Evolutionary conservation across 352 stramenopile genomes (phyloP), one percentile per base, ranked within the genome.

Genomic region (Phytophthora rubi): DNA sequence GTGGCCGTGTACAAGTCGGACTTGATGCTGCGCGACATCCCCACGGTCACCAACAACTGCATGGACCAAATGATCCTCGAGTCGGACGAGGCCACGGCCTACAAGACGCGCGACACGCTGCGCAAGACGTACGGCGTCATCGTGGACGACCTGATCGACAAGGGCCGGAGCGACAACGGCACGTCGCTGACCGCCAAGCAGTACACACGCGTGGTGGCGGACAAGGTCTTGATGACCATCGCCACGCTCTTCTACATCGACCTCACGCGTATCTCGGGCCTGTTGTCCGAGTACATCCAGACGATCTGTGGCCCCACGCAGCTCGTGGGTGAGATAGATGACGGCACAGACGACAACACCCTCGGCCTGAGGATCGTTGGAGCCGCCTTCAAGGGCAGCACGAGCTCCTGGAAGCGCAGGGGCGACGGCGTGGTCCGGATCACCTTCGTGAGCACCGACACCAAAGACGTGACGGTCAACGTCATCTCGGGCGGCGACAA

Each of bases 351-450:
- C 2, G 68, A 79, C 23, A 53, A 81, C 39, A 83, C 80, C 0
- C 74, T 92, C 6, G 83, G 78, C 8, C 44, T 92, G 1, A 54
- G 18, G 0, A 74, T 62, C 0, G 60, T 90, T 0, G 70, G 82
- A 56, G 73, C 85, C 9, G 82, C 78, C 3, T 90, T 92, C 23
- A 56, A 72, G 0, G 48, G 57, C 48, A 89, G 68, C 55, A 68
- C 35, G 2, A 71, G 76, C n/a, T 75, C 74, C 1, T 90, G 81
- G 81, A 80, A 69, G 13, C 79, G 81, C 13, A 42, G 47, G 0
- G 80, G 80, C n/a, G 79, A 88, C 53, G 82, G 85, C 3, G 35
- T 73, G 9, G 65, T 90, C 12, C 67, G 59, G 2, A 72, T 90
- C 63, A 76, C 65, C 0, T 90, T 91, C 47, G 56, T 47, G 0